Percentiles rank a stretch among this genome's conserved stretches.
These are phyloP conservation scores for Dactylellina leptospora DNA, from an alignment of 2,329 filamentous ascomycete species.

Conservation along the genomic window DNA sequence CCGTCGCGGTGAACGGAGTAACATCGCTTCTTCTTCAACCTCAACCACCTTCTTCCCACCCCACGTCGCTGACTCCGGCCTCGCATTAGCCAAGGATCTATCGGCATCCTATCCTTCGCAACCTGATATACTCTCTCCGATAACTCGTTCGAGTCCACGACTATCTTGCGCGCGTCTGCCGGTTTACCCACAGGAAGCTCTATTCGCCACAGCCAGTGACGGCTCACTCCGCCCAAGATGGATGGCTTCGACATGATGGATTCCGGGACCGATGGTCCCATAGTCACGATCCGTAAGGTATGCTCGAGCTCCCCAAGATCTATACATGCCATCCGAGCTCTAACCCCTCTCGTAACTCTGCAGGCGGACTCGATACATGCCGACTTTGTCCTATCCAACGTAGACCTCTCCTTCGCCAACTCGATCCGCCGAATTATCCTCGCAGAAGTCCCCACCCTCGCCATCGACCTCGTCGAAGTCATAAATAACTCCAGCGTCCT, in stretches of 20 bases:
- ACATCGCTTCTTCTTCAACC: background rate
- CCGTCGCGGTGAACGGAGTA: too few species aligned
- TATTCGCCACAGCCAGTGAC: background rate
- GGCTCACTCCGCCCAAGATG: conserved; percentile 11
- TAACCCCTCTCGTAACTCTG: background rate
- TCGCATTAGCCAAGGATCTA: background rate
- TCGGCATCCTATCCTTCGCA: background rate
- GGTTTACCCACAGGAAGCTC: background rate
- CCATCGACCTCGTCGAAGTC: conserved; percentile 93
- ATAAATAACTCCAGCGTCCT: conserved; percentile 94
- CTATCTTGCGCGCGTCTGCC: background rate
- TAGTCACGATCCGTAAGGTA: conserved; percentile 51
- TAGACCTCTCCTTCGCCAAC: conserved; percentile 84
- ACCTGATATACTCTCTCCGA: background rate
- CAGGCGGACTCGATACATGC: conserved; percentile 82
- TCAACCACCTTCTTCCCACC: background rate
- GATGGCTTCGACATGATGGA: conserved; percentile 52
- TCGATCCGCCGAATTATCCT: conserved; percentile 89
- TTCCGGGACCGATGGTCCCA: conserved; percentile 44
- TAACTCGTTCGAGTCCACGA: background rate
- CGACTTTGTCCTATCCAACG: conserved; percentile 89
- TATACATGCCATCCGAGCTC: conserved; percentile 27
- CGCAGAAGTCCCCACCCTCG: conserved; percentile 85
- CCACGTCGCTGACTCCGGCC: background rate
- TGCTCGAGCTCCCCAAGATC: conserved; percentile 49